These are phyloP conservation scores for Cyphellophora attinorum DNA, from an alignment of 2,329 filamentous ascomycete species.

Conservation along the genomic window DNA sequence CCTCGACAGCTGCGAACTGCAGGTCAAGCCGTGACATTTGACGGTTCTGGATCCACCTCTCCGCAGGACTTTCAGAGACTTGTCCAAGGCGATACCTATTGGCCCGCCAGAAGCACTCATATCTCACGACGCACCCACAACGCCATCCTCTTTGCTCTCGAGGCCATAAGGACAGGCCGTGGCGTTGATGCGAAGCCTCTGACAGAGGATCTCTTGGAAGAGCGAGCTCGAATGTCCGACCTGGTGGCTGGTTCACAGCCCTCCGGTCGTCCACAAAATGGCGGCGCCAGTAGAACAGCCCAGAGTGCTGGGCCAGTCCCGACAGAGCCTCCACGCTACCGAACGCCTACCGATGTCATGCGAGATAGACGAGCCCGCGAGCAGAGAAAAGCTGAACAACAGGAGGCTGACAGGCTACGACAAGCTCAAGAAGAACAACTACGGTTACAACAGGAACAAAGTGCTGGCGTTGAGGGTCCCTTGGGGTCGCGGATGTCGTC, in stretches of 20 bases:
- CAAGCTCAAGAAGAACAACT: conserved; percentile 36
- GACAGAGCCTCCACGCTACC: conserved; percentile 51
- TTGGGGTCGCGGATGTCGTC: conserved; percentile 19
- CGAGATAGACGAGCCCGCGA: conserved; percentile 72
- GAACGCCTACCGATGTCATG: conserved; percentile 87
- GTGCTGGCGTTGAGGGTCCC: conserved; percentile 46
- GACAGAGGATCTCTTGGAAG: conserved; percentile 74
- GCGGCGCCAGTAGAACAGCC: conserved; percentile 36
- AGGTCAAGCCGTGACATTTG: conserved; percentile 8
- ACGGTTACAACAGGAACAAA: conserved; percentile 34
- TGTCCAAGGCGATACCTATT: conserved; percentile 36
- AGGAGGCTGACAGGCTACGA: conserved; percentile 44
- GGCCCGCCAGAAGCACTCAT: conserved; percentile 42
- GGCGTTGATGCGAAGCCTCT: conserved; percentile 53
- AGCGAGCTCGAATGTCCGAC: conserved; percentile 88
- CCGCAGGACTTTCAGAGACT: conserved; percentile 24
- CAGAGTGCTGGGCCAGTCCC: conserved; percentile 36
- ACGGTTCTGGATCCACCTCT: conserved; percentile 18
- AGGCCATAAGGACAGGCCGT: conserved; percentile 56
- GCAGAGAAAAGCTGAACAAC: conserved; percentile 58
- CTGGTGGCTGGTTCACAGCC: conserved; percentile 52
- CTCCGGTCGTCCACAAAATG: conserved; percentile 43
- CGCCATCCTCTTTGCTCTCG: conserved; percentile 83
- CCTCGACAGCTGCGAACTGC: conserved; percentile 20
- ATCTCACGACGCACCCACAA: conserved; percentile 79